Percentiles rank a stretch among this genome's conserved stretches.
phyloP scores from a whole-genome alignment of 176 grass and related monocot genomes.

The bread wheat (Triticum aestivum) region IWGSC_CS_RefSeq_v2.1 NC_057800.1:541415373-541415872 shows the following conservation, averaged over 20 bases:
- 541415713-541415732: background rate
- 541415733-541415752: background rate
- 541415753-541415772: too few relatives aligned
- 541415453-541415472: constrained; percentile 34
- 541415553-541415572: constrained; percentile 10
- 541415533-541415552: background rate
- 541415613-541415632: too few relatives aligned
- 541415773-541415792: too few relatives aligned
- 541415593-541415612: background rate
- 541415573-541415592: background rate
- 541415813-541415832: too few relatives aligned
- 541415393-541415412: constrained; percentile 2
- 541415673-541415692: constrained; percentile 25
- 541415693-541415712: constrained; percentile 7
- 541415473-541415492: background rate
- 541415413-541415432: background rate
- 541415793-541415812: too few relatives aligned
- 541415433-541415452: constrained; percentile 2
- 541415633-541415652: constrained; percentile 2
- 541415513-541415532: constrained; percentile 19
- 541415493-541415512: background rate
- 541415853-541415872: too few relatives aligned
- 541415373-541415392: constrained; percentile 28
- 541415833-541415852: too few relatives aligned
- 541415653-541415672: constrained; percentile 2